A percentile compares a stretch with the other conserved stretches of the same genome.
Conservation (phyloP, 352 stramenopile species). For the Globisporangium apiculatum region DNA sequence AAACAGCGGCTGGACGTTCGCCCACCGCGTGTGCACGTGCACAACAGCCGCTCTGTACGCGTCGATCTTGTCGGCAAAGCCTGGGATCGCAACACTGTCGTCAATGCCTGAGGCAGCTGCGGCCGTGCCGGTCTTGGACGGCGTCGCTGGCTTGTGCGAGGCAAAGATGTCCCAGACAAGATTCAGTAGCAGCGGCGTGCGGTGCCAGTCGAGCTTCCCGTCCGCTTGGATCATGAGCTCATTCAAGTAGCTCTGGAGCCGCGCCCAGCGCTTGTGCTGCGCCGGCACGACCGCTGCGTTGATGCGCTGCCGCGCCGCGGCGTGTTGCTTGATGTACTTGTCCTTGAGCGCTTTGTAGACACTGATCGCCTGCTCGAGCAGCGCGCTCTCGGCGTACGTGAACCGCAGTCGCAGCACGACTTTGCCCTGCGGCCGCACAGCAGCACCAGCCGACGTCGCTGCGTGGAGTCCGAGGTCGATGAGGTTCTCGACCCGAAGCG, state of each 20-base stretch:
- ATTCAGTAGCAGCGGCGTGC: conserved; percentile 50
- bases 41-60: conserved; percentile 45
- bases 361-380: conserved; percentile 57
- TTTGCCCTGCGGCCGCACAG: conserved; percentile 19
- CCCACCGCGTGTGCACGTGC: conserved; percentile 56
- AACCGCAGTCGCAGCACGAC: conserved; percentile 42
- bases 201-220: conserved; percentile 58
- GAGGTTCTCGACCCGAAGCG: conserved; percentile 4
- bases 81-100: conserved; percentile 25
- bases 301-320: conserved; percentile 42
- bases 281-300: conserved; percentile 55
- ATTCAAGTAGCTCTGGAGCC: conserved; percentile 47
- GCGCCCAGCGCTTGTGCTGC: conserved; percentile 54
- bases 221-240: conserved; percentile 33
- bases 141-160: conserved; percentile 18
- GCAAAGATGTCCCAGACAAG: conserved; percentile 73
- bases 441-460: background rate
- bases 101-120: conserved; percentile 4
- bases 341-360: conserved; percentile 59
- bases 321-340: conserved; percentile 53
- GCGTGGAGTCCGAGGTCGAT: conserved; percentile 1
- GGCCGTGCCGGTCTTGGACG: background rate
- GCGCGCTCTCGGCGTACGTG: conserved; percentile 46
- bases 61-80: conserved; percentile 25
- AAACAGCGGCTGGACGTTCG: conserved; percentile 54